Conservation (phyloP, 164 flowering plant genomes). For the Houttuynia cordata region DNA sequence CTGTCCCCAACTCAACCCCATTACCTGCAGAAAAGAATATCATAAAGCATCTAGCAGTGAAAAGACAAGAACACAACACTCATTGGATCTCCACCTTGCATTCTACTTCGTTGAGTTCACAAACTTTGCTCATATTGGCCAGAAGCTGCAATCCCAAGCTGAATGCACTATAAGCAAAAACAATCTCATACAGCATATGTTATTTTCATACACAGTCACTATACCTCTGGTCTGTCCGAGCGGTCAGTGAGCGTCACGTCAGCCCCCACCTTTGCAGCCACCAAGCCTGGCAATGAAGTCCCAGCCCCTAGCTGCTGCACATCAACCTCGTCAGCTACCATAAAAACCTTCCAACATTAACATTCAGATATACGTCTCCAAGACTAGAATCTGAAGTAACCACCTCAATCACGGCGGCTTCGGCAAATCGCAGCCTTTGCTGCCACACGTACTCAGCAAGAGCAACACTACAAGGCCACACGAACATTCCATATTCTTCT, state of each 20-base stretch:
- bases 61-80: too few species aligned
- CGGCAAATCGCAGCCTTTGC: constrained; percentile 51
- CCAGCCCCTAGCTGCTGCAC: constrained; percentile 79
- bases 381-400: not conserved
- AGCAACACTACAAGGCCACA: constrained; percentile 87
- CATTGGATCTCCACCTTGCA: constrained; percentile 37
- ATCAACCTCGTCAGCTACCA: not conserved
- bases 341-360: not conserved
- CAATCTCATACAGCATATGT: not conserved
- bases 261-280: constrained; percentile 80
- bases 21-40: constrained; percentile 28
- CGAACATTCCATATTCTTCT: constrained; percentile 86
- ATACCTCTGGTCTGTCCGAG: constrained; percentile 51
- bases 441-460: constrained; percentile 96
- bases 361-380: too few species aligned
- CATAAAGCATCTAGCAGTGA: not conserved
- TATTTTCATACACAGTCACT: too few species aligned
- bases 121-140: constrained; percentile 57
- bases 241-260: constrained; percentile 69
- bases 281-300: constrained; percentile 86
- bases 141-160: constrained; percentile 52
- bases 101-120: constrained; percentile 47
- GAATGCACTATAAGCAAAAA: not conserved
- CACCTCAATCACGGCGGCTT: constrained; percentile 64
- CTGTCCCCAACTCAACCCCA: constrained; percentile 87